phyloP scores from a whole-genome alignment of 1,284 basidiomycete species.

The Apiotrichum domesticum region DNA sequence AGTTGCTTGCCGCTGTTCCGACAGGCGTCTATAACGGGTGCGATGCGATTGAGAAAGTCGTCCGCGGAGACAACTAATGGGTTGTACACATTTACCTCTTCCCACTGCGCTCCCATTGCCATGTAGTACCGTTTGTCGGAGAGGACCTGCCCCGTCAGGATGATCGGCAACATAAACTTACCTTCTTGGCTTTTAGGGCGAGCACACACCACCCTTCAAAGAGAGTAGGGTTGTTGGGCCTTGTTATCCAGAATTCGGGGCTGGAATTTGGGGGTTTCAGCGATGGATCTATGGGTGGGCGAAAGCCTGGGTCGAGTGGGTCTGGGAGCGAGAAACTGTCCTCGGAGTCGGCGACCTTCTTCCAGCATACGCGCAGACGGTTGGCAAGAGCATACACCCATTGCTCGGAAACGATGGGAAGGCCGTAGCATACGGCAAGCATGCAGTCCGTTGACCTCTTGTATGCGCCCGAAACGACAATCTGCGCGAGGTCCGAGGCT shows the following conservation, averaged over 20 bases:
- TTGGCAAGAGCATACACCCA: constrained; percentile 24
- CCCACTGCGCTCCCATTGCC: constrained; percentile 33
- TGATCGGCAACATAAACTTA: not conserved
- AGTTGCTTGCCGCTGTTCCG: constrained; percentile 9
- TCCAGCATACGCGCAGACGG: constrained; percentile 30
- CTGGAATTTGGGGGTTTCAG: constrained; percentile 6
- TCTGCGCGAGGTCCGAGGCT: constrained; percentile 13
- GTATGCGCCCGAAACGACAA: constrained; percentile 23
- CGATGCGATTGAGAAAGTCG: constrained; percentile 24
- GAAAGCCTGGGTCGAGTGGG: constrained; percentile 12
- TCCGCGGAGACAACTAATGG: constrained; percentile 10
- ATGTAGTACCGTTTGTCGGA: constrained; percentile 27
- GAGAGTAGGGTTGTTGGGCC: constrained; percentile 19
- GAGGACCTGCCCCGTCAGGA: not conserved
- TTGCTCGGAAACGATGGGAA: constrained; percentile 30
- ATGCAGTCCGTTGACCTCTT: constrained; percentile 16
- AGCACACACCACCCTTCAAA: constrained; percentile 32
- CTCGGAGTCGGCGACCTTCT: constrained; percentile 31
- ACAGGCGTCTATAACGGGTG: constrained; percentile 13
- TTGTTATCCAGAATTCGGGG: constrained; percentile 22
- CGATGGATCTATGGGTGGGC: constrained; percentile 20
- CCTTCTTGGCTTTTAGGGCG: constrained; percentile 18
- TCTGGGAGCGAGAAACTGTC: constrained; percentile 37
- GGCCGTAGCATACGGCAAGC: constrained; percentile 29
- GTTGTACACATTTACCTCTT: constrained; percentile 30